These are phyloP conservation scores for Piromyces sp. DNA, from an alignment of 192 early-diverging fungal genomes.

Conservation along the genomic window DNA sequence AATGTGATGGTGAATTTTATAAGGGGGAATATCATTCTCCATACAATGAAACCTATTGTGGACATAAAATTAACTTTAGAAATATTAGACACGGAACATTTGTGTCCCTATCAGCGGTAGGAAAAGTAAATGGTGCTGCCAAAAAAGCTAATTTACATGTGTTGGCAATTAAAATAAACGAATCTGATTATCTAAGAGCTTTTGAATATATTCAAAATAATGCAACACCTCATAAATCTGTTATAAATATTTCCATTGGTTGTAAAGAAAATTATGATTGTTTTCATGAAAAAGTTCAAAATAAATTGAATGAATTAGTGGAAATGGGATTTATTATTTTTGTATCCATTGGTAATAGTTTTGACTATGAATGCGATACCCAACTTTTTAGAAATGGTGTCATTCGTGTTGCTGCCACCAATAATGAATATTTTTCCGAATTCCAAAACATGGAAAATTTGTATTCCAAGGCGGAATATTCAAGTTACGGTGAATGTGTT, in stretches of 20 bases:
- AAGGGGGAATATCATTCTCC: too few species aligned
- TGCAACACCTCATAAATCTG: neutral
- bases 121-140: neutral
- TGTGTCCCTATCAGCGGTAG: neutral
- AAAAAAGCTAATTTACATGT: neutral
- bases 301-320: neutral
- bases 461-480: too few species aligned
- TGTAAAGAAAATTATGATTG: neutral
- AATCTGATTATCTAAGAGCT: neutral
- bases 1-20: neutral
- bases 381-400: too few species aligned
- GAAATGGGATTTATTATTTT: neutral
- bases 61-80: too few species aligned
- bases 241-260: neutral
- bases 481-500: too few species aligned
- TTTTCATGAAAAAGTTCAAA: too few species aligned
- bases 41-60: too few species aligned
- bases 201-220: neutral
- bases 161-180: neutral
- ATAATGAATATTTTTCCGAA: too few species aligned
- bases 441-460: too few species aligned
- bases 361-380: too few species aligned
- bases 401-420: too few species aligned
- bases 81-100: neutral
- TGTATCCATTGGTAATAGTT: neutral